phyloP scores from a whole-genome alignment of 2,329 filamentous ascomycete genomes.

The Pseudopyrenochaeta lycopersici region DNA sequence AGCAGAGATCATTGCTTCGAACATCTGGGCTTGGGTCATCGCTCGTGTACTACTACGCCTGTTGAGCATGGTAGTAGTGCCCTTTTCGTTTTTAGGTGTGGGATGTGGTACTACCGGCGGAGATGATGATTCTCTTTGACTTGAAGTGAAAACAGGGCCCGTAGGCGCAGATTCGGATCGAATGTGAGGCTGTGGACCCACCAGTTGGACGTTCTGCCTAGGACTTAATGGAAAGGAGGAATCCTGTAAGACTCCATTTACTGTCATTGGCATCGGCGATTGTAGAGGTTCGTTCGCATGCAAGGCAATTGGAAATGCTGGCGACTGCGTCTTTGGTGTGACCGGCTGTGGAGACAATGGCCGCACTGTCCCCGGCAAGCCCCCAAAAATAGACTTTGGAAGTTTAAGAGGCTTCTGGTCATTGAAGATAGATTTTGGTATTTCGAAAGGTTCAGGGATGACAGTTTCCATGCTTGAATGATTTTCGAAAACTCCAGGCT shows the following conservation, averaged over 20 bases:
- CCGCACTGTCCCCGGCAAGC: not conserved
- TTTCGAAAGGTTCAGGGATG: constrained; percentile 17
- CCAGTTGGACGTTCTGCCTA: not conserved
- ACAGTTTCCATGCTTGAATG: not conserved
- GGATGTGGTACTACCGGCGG: not conserved
- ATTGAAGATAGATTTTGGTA: constrained; percentile 35
- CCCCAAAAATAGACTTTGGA: not conserved
- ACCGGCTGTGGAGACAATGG: not conserved
- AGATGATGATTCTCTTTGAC: no score
- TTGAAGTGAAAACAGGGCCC: no score
- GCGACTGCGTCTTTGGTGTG: constrained; percentile 29
- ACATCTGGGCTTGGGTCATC: constrained; percentile 41
- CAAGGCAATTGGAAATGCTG: constrained; percentile 20
- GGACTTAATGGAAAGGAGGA: not conserved
- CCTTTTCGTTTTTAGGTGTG: constrained; percentile 11
- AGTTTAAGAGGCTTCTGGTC: constrained; percentile 6
- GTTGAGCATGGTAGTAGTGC: constrained; percentile 26
- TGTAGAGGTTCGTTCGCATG: not conserved
- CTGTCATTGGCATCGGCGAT: not conserved
- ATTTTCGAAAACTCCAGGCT: constrained; percentile 21
- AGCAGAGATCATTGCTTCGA: constrained; percentile 34
- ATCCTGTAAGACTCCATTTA: not conserved
- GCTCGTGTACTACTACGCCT: constrained; percentile 36
- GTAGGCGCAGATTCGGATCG: not conserved
- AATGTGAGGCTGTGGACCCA: not conserved